These are phyloP conservation scores for Colletotrichum simmondsii DNA, from an alignment of 2,329 filamentous ascomycete species.

Conservation along the genomic window DNA sequence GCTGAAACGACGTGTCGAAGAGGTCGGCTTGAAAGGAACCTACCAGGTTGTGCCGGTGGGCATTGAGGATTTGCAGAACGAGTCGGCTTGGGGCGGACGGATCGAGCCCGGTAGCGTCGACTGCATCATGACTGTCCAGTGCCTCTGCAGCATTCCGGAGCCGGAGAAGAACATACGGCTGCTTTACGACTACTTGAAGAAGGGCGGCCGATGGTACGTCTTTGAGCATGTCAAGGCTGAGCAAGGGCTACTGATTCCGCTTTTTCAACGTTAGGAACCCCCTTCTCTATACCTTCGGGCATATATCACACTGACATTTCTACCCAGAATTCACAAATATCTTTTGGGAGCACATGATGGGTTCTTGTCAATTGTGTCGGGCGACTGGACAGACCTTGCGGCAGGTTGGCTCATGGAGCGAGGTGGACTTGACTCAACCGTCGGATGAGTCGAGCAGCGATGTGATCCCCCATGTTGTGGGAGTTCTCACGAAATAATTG, in stretches of 20 bases:
- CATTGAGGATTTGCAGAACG: slow-evolving; percentile 57
- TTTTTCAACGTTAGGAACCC: slow-evolving; percentile 52
- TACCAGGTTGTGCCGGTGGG: slow-evolving; percentile 67
- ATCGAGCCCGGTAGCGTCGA: slow-evolving; percentile 55
- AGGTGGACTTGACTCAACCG: slow-evolving; percentile 1
- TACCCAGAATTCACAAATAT: slow-evolving; percentile 51
- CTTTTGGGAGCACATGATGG: slow-evolving; percentile 49
- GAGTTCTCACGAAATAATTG: slow-evolving; percentile 2
- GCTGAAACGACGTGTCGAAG: slow-evolving; percentile 51
- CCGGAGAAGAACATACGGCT: slow-evolving; percentile 57
- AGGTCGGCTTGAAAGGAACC: slow-evolving; percentile 56
- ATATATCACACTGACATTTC: neutral
- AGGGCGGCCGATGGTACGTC: slow-evolving; percentile 63
- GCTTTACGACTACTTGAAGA: slow-evolving; percentile 60
- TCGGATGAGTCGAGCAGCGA: neutral
- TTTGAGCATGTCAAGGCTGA: slow-evolving; percentile 60
- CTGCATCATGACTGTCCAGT: slow-evolving; percentile 62
- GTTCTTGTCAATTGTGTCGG: slow-evolving; percentile 1
- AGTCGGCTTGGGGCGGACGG: slow-evolving; percentile 44
- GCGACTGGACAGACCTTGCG: neutral
- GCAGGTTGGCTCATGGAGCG: neutral
- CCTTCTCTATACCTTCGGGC: neutral
- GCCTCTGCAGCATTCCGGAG: slow-evolving; percentile 64
- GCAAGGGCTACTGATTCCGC: slow-evolving; percentile 44
- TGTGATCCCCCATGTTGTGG: slow-evolving; percentile 3